Evolutionary conservation across 768 basidiomycete genomes (phyloP).

Genomic region (Amanita inopinata): DNA sequence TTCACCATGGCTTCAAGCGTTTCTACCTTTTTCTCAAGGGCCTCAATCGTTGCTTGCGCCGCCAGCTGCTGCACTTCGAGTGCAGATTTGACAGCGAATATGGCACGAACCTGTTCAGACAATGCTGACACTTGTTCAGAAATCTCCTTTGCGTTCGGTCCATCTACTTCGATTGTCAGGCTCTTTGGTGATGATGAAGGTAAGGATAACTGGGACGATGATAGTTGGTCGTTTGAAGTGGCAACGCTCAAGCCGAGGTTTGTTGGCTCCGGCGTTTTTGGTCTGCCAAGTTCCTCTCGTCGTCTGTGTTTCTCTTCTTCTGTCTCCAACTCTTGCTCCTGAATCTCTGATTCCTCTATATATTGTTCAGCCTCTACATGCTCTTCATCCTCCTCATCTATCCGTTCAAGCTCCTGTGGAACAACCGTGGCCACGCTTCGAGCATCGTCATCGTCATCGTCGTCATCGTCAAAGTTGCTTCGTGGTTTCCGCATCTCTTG

Average conservation of each 20-base stretch:
- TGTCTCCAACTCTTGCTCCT: slow-evolving; percentile 8
- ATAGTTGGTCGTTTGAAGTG: slow-evolving; percentile 7
- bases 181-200: slow-evolving; percentile 21
- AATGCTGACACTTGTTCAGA: slow-evolving; percentile 58
- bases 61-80: slow-evolving; percentile 71
- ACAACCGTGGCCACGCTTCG: slow-evolving; percentile 65
- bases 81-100: slow-evolving; percentile 59
- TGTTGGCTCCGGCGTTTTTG: slow-evolving; percentile 75
- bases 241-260: slow-evolving; percentile 23
- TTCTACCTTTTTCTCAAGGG: slow-evolving; percentile 58
- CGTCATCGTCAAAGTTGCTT: slow-evolving; percentile 24
- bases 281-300: slow-evolving; percentile 54
- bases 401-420: slow-evolving; percentile 58
- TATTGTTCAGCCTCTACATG: slow-evolving; percentile 21
- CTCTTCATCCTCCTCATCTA: slow-evolving; percentile 70
- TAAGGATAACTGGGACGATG: slow-evolving; percentile 2
- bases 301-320: slow-evolving; percentile 14
- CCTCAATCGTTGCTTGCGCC: slow-evolving; percentile 66
- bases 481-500: not conserved
- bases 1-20: slow-evolving; percentile 58
- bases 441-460: slow-evolving; percentile 57
- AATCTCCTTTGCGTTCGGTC: slow-evolving; percentile 22
- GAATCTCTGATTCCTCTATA: slow-evolving; percentile 16
- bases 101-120: slow-evolving; percentile 64
- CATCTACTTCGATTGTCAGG: slow-evolving; percentile 9